These are phyloP conservation scores for Rickenella mellea DNA, from an alignment of 768 basidiomycete genomes.

Conservation along the genomic window DNA sequence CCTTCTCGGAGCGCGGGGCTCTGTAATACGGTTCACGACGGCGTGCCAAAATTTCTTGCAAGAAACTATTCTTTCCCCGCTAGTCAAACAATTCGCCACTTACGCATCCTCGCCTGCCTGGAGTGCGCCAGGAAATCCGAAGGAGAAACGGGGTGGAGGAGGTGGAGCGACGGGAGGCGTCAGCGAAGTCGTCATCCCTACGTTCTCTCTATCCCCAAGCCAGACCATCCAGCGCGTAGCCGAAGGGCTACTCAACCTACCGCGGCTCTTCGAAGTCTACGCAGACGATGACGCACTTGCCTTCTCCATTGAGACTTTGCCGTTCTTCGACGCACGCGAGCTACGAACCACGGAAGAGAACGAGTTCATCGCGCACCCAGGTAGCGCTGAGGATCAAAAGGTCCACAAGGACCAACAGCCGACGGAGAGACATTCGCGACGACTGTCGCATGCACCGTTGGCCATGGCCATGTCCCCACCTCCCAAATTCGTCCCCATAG, in stretches of 20 bases:
- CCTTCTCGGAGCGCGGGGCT: slow-evolving; percentile 42
- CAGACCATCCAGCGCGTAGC: slow-evolving; percentile 82
- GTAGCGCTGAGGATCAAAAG: background rate
- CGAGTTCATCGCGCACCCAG: background rate
- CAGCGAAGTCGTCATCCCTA: slow-evolving; percentile 66
- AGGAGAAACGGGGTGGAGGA: slow-evolving; percentile 28
- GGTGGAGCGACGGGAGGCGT: no score
- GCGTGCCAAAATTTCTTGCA: slow-evolving; percentile 74
- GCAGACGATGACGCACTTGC: slow-evolving; percentile 85
- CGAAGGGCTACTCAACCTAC: slow-evolving; percentile 90
- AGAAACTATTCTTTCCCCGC: slow-evolving; percentile 74
- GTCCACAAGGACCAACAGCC: background rate
- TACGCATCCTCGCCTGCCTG: slow-evolving; percentile 69
- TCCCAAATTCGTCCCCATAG: slow-evolving; percentile 1
- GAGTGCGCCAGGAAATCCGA: slow-evolving; percentile 44
- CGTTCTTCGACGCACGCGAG: slow-evolving; percentile 54
- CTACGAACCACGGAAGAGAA: no score
- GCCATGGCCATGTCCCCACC: slow-evolving; percentile 17
- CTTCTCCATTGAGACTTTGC: slow-evolving; percentile 80
- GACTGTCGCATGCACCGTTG: slow-evolving; percentile 27
- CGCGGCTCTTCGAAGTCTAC: slow-evolving; percentile 89
- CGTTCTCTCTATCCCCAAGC: slow-evolving; percentile 88
- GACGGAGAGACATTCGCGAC: slow-evolving; percentile 26
- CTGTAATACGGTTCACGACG: slow-evolving; percentile 56
- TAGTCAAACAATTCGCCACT: slow-evolving; percentile 57